Percentiles rank a stretch among this genome's conserved stretches.
phyloP scores from a whole-genome alignment of 2,329 filamentous ascomycete species.

The Hypoxylon rubiginosum region DNA sequence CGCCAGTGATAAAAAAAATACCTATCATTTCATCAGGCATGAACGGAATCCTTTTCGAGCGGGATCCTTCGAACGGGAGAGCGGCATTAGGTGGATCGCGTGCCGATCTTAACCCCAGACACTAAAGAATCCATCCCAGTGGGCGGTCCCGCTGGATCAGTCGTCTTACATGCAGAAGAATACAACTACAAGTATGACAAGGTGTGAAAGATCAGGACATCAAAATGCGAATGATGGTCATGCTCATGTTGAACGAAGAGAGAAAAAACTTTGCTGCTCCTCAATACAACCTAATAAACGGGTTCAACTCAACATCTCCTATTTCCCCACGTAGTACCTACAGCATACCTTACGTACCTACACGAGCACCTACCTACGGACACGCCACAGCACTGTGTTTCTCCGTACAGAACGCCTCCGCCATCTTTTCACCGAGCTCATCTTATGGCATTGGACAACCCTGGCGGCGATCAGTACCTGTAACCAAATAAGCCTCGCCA shows the following conservation, averaged over 20 bases:
- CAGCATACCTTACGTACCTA: too few species aligned
- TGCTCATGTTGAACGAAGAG: background rate
- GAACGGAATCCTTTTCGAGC: background rate
- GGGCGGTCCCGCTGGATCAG: conserved; percentile 1
- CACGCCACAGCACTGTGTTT: too few species aligned
- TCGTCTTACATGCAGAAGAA: conserved; percentile 12
- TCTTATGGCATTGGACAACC: background rate
- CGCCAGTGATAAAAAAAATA: too few species aligned
- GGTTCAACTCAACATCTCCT: too few species aligned
- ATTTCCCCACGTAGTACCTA: too few species aligned
- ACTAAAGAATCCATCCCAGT: background rate
- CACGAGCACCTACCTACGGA: too few species aligned
- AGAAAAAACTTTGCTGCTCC: too few species aligned
- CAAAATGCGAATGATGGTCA: background rate
- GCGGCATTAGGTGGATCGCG: background rate
- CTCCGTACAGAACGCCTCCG: too few species aligned
- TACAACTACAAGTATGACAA: background rate
- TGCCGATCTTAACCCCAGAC: background rate
- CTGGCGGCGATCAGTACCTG: background rate
- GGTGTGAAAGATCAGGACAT: too few species aligned
- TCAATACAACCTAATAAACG: too few species aligned
- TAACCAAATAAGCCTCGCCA: background rate
- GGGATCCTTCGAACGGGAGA: background rate
- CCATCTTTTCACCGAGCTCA: background rate
- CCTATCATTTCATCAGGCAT: background rate